A percentile compares a stretch with the other conserved stretches of the same genome.
These are phyloP conservation scores for Dalbergia cochinchinensis DNA, from an alignment of 306 rosid species.

Conservation along the genomic window DNA sequence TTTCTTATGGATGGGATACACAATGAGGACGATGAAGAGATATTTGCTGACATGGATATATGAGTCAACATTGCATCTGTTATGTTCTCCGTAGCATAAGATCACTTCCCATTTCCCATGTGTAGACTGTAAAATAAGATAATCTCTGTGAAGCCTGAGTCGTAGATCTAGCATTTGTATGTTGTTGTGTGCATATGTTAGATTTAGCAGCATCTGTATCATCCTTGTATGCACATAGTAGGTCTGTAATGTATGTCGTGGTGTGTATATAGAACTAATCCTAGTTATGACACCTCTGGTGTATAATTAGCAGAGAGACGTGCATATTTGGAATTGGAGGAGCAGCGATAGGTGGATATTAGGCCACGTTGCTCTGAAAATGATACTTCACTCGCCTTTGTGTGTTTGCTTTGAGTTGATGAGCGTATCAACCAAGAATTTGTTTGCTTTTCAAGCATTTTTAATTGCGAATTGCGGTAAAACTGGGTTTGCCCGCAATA, in stretches of 20 bases:
- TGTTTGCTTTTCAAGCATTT: background rate
- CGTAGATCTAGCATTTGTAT: conserved; percentile 32
- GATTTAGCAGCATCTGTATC: conserved; percentile 13
- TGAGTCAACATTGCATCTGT: conserved; percentile 47
- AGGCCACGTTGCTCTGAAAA: conserved; percentile 2
- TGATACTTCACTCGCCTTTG: background rate
- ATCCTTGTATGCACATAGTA: conserved; percentile 36
- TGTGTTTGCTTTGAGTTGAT: background rate
- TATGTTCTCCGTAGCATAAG: conserved; percentile 10
- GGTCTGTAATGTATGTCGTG: conserved; percentile 33
- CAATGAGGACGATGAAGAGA: conserved; percentile 76
- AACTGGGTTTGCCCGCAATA: background rate
- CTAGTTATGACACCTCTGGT: conserved; percentile 45
- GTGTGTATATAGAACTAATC: conserved; percentile 42
- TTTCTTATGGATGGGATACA: conserved; percentile 58
- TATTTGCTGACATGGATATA: conserved; percentile 90
- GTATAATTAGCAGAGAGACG: conserved; percentile 28
- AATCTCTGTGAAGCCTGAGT: conserved; percentile 36
- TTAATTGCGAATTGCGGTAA: background rate
- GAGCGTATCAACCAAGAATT: background rate
- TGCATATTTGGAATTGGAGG: conserved; percentile 12
- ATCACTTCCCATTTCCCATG: conserved; percentile 41
- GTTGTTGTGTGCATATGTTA: background rate
- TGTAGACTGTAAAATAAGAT: conserved; percentile 53
- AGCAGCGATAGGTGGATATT: background rate